Base-by-base conservation (phyloP, 2,329 filamentous ascomycete genomes). In the Fusarium virguliforme region DNA sequence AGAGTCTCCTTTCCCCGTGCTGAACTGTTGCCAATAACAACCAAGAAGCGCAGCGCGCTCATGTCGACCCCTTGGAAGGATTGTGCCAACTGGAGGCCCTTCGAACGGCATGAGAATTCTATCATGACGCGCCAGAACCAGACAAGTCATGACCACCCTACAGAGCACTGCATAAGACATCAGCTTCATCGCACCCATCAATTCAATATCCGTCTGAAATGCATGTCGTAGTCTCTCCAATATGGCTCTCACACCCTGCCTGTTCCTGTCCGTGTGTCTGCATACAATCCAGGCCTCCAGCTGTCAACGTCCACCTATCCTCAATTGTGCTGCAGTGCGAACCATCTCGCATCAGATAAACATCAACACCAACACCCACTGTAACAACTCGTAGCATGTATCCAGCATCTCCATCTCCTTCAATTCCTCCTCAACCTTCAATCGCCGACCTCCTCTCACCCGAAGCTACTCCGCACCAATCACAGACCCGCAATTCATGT, bases 391-490 rank as follows among this genome's bases (percentile, higher is more conserved):
- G 15, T 50, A 18, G 4, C 26, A 50, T 12, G 15, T 10, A 46
- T n/a, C 24, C 24, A 28, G 28, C 15, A 50, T 50, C 26, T 32
- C 26, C 15, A 18, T 18, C 18, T 18, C 18, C 18, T 18, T 55
- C 26, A 60, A 64, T 37, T 43, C 50, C 46, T 28, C 26, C 18
- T 46, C n/a, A 34, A 51, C 28, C 34, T 54, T 34, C 34, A 41
- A 37, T 26, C 58, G 54, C 22, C 35, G 40, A 46, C 50, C 58
- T 72, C 73, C 65, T 72, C 84, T 75, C 67, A 64, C 59, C 79
- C 80, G 80, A 78, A 76, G 72, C 78, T 81, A 73, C 61, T 62
- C 80, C 80, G 79, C 62, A 63, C 80, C 80, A 82, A 82, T 81
- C 78, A 80, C 32, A 67, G 13, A 1, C 40, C 40, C 62, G 66